A percentile compares a stretch with the other conserved stretches of the same genome.
Evolutionary conservation across 176 grass and related monocot genomes (phyloP).

Genomic region (Triticum dicoccoides): DNA sequence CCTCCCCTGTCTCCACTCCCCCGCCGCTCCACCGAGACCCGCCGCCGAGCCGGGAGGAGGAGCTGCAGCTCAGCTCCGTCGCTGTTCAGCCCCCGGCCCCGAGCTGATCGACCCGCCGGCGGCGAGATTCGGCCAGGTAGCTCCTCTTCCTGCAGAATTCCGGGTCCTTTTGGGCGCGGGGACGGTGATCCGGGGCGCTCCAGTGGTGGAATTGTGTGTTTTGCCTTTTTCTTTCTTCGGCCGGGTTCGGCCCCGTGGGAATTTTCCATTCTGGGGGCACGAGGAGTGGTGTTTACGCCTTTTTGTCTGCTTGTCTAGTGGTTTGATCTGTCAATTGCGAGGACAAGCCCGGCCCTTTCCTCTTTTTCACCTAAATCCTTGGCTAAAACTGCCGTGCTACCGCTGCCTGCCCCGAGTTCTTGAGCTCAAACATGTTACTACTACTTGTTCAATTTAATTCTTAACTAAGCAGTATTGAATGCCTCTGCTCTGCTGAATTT

Average conservation of each 20-base stretch:
- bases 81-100: neutral
- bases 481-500: slow-evolving; percentile 14
- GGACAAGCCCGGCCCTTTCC: neutral
- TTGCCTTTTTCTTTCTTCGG: neutral
- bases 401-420: slow-evolving; percentile 12
- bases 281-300: slow-evolving; percentile 2
- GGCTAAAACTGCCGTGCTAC: neutral
- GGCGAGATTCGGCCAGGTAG: slow-evolving; percentile 40
- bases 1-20: slow-evolving; percentile 15
- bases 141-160: slow-evolving; percentile 16
- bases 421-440: slow-evolving; percentile 4
- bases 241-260: slow-evolving; percentile 7
- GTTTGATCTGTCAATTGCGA: slow-evolving; percentile 36
- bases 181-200: slow-evolving; percentile 19
- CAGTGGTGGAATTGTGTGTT: slow-evolving; percentile 20
- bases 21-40: neutral
- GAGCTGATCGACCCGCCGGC: slow-evolving; percentile 24
- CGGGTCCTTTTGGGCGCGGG: neutral
- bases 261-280: slow-evolving; percentile 18
- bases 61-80: slow-evolving; percentile 14
- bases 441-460: slow-evolving; percentile 2
- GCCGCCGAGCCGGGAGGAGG: slow-evolving; percentile 15
- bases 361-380: slow-evolving; percentile 5
- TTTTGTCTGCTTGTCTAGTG: slow-evolving; percentile 2
- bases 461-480: neutral